Base-by-base conservation (phyloP, 192 early-diverging fungal species). In the Backusella westeae region DNA sequence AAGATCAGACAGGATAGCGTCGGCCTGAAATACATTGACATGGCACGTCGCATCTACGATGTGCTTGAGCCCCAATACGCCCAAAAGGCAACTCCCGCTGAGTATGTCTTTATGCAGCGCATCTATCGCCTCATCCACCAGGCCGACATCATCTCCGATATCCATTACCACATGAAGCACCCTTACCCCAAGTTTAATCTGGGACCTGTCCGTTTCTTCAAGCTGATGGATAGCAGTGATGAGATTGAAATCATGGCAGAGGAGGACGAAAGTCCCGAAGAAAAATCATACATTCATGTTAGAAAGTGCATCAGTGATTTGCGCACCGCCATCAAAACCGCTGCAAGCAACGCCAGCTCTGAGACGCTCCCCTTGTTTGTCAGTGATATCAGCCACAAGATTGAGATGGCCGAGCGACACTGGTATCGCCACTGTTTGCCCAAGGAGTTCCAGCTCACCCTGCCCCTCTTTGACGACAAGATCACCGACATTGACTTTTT, bases 401-500 rank as follows among this genome's bases (percentile, higher is more conserved):
- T 69, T 23, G 68, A 69, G n/a, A 69, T 69, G 68, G 36, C 68
- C 10, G 52, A 69, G 34, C 44, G 75, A 2, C 67, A 75, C 52
- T 75, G 75, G 75, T 75, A 75, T 35, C 17, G 67, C 0, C 42
- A 69, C n/a, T 36, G 34, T 5, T 34, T 75, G 15, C 75, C 75
- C 2, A 34, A 67, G n/a, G 44, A 56, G 7, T 69, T 69, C 19
- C 75, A 68, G 0, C 8, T 75, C 3, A 8, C 38, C 0, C 26
- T 75, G 23, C 67, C 75, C 0, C 67, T 75, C 8, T 75, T 75
- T 69, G 67, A 75, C 23, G 75, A 75, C 41, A 34, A 34, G 10
- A 9, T 69, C 34, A 38, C 42, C 34, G 67, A 75, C 34, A 26
- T 68, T 9, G 63, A 44, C 15, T 46, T 69, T n/a, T 46, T 75